Evolutionary conservation across 192 early-diverging fungal genomes (phyloP), one percentile per base, ranked within the genome.

Genomic region (Chytriomyces sp.): DNA sequence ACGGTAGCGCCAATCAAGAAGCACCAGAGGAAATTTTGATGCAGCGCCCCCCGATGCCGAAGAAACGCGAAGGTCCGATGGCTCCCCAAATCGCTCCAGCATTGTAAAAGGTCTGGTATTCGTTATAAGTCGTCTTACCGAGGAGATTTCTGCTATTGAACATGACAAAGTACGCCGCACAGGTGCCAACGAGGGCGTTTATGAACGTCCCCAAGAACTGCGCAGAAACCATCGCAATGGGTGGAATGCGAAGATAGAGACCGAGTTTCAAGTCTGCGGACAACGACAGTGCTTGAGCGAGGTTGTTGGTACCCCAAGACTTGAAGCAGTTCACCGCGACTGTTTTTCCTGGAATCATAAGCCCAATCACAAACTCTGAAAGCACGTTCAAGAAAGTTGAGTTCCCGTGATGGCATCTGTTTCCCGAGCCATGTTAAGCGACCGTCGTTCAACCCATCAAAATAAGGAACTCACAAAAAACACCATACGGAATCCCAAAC

Each of bases 251-350:
- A 72, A 88, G 83, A 78, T 92, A 93, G 56, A 89, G 89, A 39
- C 89, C 91, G 12, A 93, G 78, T 69, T 94, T 94, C n/a, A 94
- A 78, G 78, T 93, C 91, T 34, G 66, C 36, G 5, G 88, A 67
- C 37, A 96, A 88, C 26, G 82, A 82, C 33, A 95, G 72, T 39
- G 88, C 89, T 81, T 98, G 94, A 22, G 82, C 75, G 78, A 93
- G 81, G 6, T 88, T 86, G 62, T 92, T 93, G 75, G 89, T 90
- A 41, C 91, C 89, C 89, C 36, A 87, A 17, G 91, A 91, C 78
- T 96, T 96, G 86, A 93, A 96, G 3, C 89, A 85, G 36, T 92
- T 88, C 56, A 93, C 92, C 68, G 88, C 89, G 39, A 96, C 90
- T 14, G 91, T 88, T 65, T 94, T 78, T 30, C 94, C 94, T 5